Conservation (phyloP, 768 basidiomycete genomes). For the Termitomyces sp. region DNA sequence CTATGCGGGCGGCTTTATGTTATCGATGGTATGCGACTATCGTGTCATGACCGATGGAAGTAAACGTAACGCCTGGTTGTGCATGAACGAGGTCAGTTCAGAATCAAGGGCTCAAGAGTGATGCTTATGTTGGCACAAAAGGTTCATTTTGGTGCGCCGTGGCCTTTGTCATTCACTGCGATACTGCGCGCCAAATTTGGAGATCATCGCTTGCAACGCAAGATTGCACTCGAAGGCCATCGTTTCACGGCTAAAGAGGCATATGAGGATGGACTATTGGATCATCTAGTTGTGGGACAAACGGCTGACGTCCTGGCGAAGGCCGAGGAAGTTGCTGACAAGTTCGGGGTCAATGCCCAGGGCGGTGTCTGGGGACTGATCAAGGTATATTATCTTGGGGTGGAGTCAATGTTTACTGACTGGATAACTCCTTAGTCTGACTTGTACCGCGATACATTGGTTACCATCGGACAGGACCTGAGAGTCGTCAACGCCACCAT, state of each 20-base stretch:
- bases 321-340: constrained; percentile 57
- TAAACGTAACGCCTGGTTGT: constrained; percentile 74
- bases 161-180: constrained; percentile 67
- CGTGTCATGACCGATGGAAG: constrained; percentile 83
- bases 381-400: constrained; percentile 36
- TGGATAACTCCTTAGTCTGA: constrained; percentile 33
- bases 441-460: constrained; percentile 51
- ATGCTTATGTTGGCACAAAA: constrained; percentile 18
- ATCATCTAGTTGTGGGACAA: constrained; percentile 59
- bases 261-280: constrained; percentile 58
- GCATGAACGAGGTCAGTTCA: constrained; percentile 81
- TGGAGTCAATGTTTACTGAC: neutral
- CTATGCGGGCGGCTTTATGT: constrained; percentile 79
- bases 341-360: constrained; percentile 43
- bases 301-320: constrained; percentile 55
- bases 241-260: constrained; percentile 74
- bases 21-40: constrained; percentile 82
- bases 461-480: constrained; percentile 32
- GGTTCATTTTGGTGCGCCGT: constrained; percentile 79
- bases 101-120: neutral
- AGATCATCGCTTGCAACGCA: constrained; percentile 51
- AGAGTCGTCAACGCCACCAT: constrained; percentile 26
- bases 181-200: constrained; percentile 62
- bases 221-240: constrained; percentile 75
- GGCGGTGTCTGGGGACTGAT: constrained; percentile 69